Evolutionary conservation across 352 stramenopile species (phyloP).

Genomic region (Phytophthora kernoviae): DNA sequence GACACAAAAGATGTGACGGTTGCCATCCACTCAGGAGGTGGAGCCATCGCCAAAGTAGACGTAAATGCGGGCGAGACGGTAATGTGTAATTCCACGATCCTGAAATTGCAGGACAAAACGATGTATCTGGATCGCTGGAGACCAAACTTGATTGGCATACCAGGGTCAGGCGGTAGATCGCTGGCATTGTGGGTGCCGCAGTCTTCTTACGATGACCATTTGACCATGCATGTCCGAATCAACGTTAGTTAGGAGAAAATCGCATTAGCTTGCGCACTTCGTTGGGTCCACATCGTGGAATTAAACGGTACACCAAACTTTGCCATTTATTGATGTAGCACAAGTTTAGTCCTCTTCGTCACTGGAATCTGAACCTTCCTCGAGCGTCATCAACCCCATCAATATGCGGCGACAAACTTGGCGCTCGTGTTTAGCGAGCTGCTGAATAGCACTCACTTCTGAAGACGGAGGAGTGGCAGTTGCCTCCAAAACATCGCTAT

Average conservation of each 20-base stretch:
- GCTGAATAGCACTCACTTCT: constrained; percentile 25
- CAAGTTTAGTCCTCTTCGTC: constrained; percentile 39
- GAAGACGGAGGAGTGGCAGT: constrained; percentile 10
- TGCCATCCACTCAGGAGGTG: constrained; percentile 37
- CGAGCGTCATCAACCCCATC: constrained; percentile 61
- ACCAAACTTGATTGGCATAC: constrained; percentile 38
- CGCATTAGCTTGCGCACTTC: no score
- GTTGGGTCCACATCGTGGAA: no score
- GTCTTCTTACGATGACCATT: constrained; percentile 28
- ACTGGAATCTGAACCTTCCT: constrained; percentile 55
- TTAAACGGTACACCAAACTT: no score
- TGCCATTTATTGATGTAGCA: no score
- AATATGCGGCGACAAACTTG: constrained; percentile 66
- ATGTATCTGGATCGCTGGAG: constrained; percentile 65
- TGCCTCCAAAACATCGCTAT: constrained; percentile 51
- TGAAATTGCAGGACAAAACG: constrained; percentile 50
- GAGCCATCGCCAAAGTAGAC: constrained; percentile 31
- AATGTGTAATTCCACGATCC: constrained; percentile 39
- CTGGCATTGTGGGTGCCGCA: constrained; percentile 47
- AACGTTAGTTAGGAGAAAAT: constrained; percentile 45
- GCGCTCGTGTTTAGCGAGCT: constrained; percentile 53
- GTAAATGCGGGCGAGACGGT: constrained; percentile 35
- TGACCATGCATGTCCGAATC: constrained; percentile 41
- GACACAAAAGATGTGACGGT: constrained; percentile 28
- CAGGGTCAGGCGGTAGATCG: constrained; percentile 33